Conservation (phyloP, 345 rosid genomes). For the Salix koriyanagi region DNA sequence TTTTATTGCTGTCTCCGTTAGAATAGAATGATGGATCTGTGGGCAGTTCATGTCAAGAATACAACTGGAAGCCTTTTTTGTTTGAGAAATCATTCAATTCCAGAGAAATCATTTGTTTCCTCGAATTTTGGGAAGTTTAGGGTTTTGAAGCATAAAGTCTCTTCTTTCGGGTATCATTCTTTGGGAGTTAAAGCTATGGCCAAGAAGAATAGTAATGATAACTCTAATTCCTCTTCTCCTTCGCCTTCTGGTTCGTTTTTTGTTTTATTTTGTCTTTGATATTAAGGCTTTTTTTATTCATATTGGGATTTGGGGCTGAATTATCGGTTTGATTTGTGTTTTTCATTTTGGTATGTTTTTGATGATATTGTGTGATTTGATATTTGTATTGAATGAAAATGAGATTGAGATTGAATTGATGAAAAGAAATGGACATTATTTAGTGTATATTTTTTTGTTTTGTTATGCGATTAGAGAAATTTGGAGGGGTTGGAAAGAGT, state of each 20-base stretch:
- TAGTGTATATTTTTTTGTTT: background rate
- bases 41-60: slow-evolving; percentile 41
- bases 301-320: background rate
- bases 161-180: slow-evolving; percentile 25
- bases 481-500: background rate
- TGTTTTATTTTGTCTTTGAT: background rate
- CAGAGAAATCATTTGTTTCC: slow-evolving; percentile 17
- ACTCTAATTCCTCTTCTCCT: slow-evolving; percentile 23
- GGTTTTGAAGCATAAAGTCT: slow-evolving; percentile 25
- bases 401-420: background rate
- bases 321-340: background rate
- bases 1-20: background rate
- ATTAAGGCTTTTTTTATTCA: background rate
- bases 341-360: background rate
- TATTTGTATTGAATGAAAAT: background rate
- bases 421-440: background rate
- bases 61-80: slow-evolving; percentile 22
- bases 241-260: slow-evolving; percentile 36
- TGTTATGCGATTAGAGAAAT: background rate
- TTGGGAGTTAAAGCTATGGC: slow-evolving; percentile 47
- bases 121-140: slow-evolving; percentile 24
- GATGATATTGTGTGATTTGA: background rate
- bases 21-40: slow-evolving; percentile 42
- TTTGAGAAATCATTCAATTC: slow-evolving; percentile 21
- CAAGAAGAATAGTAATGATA: slow-evolving; percentile 45